Percentiles rank a stretch among this genome's conserved stretches.
Conservation (phyloP, 2,329 filamentous ascomycete genomes). For the Colletotrichum sp. region DNA sequence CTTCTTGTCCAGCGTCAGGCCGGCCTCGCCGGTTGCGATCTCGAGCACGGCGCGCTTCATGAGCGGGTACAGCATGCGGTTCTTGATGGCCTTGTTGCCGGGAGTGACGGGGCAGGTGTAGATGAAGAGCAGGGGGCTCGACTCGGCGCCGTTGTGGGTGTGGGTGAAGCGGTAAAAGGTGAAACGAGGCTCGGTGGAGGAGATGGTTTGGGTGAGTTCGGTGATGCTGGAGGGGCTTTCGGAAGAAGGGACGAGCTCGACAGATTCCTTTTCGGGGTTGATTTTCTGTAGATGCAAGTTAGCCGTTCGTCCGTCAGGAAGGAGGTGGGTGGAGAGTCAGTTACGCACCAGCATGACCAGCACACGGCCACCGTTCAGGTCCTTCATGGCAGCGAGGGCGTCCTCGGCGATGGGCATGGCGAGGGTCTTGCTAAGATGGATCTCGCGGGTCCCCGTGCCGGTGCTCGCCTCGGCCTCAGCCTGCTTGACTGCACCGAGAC, state of each 20-base stretch:
- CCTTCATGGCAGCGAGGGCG: conserved; percentile 68
- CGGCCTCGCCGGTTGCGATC: conserved; percentile 70
- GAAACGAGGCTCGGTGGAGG: conserved; percentile 73
- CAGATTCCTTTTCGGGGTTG: conserved; percentile 70
- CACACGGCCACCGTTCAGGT: conserved; percentile 56
- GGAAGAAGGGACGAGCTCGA: conserved; percentile 66
- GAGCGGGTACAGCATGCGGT: conserved; percentile 83
- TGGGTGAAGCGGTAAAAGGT: conserved; percentile 76
- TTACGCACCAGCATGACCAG: conserved; percentile 68
- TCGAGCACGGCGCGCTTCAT: conserved; percentile 71
- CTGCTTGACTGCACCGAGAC: conserved; percentile 73
- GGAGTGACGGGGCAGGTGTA: conserved; percentile 78
- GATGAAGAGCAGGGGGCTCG: conserved; percentile 74
- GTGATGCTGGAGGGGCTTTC: conserved; percentile 58
- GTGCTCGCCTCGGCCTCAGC: conserved; percentile 77
- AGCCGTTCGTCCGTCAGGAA: neutral
- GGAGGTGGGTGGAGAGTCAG: neutral
- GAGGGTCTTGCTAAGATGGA: conserved; percentile 62
- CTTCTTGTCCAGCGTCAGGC: conserved; percentile 71
- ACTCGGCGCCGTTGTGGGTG: conserved; percentile 55
- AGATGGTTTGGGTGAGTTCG: conserved; percentile 66
- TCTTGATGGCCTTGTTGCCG: conserved; percentile 74
- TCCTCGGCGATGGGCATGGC: conserved; percentile 66
- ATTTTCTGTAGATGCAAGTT: conserved; percentile 61
- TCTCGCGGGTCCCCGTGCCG: conserved; percentile 66